Evolutionary conservation across 441 rosid species (phyloP), one percentile per base, ranked within the genome.

Genomic region (Erodium texanum): DNA sequence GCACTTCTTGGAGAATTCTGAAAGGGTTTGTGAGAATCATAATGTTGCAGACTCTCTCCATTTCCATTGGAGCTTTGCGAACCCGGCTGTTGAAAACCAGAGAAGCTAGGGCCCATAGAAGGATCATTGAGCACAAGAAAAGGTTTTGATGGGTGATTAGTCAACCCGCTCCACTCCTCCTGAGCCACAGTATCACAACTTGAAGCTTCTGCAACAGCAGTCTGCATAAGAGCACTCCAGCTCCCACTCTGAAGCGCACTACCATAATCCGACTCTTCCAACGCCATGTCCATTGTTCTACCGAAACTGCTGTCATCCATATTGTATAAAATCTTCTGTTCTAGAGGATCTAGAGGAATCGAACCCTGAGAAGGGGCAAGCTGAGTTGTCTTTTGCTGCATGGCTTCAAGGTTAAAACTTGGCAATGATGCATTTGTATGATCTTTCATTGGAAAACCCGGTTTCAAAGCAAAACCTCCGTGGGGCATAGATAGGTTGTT

Each of bases 181-280:
- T 81, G 87, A 58, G 79, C 58, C 64, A 79, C 83, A 69, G 82
- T 80, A 41, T 83, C 84, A 68, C 85, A 81, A 74, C 86, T 86
- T 61, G 90, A 86, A 45, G 86, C 82, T 78, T 86, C 90, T 64
- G 83, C 86, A 18, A 86, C 78, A 54, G 87, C 87, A 65, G 87
- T 77, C 71, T 86, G 90, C 87, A 86, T 84, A 22, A 86, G 86
- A 65, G 90, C 87, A 75, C 90, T 86, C 90, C 90, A 86, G 77
- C 90, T 86, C 63, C 90, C 90, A 81, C 87, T 84, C 69, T 83
- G 85, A 63, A 82, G 76, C 9, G 86, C 64, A 65, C 71, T 74
- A 34, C 82, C 71, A 71, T 68, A 48, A 73, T 75, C 82, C 23
- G 68, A 68, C 59, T 77, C 32, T 54, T 68, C 89, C 76, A 78